Percentiles rank a stretch among this genome's conserved stretches.
These are phyloP conservation scores for Tulasnella sp. DNA, from an alignment of 768 basidiomycete species.

Conservation along the genomic window DNA sequence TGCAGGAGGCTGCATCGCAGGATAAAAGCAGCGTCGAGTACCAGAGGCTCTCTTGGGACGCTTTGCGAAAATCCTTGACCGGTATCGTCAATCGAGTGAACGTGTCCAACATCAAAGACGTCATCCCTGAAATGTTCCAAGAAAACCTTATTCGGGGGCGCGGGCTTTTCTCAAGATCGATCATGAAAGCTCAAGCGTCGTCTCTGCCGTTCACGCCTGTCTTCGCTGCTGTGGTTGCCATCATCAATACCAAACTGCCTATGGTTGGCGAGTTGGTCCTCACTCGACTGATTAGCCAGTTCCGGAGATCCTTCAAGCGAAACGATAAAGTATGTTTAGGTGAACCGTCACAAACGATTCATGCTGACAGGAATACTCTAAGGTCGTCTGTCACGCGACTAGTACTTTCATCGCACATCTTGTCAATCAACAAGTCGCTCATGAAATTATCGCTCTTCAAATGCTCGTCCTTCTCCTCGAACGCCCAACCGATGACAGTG, in stretches of 20 bases:
- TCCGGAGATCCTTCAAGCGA: constrained; percentile 85
- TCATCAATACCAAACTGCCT: constrained; percentile 95
- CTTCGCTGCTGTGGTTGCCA: constrained; percentile 85
- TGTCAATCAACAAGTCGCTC: constrained; percentile 79
- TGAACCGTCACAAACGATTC: background rate
- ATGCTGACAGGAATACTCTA: background rate
- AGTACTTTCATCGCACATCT: constrained; percentile 66
- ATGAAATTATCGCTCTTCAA: constrained; percentile 89
- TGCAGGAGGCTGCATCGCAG: constrained; percentile 69
- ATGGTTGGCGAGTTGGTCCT: constrained; percentile 90
- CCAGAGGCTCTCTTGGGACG: constrained; percentile 96
- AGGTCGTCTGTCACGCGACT: constrained; percentile 90
- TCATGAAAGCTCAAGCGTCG: constrained; percentile 96
- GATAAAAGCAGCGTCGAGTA: constrained; percentile 84
- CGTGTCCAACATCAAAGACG: constrained; percentile 87
- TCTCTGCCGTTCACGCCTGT: constrained; percentile 98
- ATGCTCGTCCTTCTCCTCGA: constrained; percentile 93
- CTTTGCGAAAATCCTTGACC: constrained; percentile 91
- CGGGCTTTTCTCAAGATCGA: constrained; percentile 82
- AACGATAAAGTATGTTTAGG: constrained; percentile 78
- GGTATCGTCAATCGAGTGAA: constrained; percentile 99
- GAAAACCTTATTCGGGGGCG: constrained; percentile 92
- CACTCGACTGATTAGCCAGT: constrained; percentile 85
- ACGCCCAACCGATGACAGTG: constrained; percentile 91
- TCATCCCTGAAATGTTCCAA: constrained; percentile 79